Conservation (phyloP, 2,329 filamentous ascomycete species). For the Rutstroemia sp. region DNA sequence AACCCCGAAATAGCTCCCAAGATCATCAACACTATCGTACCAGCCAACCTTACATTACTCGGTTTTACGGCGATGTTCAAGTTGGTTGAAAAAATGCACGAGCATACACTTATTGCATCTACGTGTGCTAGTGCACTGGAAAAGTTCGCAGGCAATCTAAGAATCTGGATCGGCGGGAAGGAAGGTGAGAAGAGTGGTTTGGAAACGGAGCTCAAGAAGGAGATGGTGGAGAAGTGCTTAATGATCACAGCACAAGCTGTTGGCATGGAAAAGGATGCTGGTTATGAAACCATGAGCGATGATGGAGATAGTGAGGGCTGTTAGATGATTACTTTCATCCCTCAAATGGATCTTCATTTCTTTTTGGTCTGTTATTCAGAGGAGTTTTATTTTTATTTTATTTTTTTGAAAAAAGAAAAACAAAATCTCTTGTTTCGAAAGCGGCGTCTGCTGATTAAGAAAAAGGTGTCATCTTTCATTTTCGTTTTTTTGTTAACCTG, state of each 20-base stretch:
- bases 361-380: too few species aligned
- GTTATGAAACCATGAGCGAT: constrained; percentile 52
- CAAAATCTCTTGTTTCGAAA: too few species aligned
- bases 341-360: too few species aligned
- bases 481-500: too few species aligned
- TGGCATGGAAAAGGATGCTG: constrained; percentile 54
- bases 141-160: constrained; percentile 47
- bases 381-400: too few species aligned
- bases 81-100: constrained; percentile 46
- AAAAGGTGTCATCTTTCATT: too few species aligned
- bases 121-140: constrained; percentile 45
- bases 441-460: too few species aligned
- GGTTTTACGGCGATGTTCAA: constrained; percentile 53
- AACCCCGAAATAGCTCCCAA: constrained; percentile 38
- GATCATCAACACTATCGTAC: constrained; percentile 43
- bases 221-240: constrained; percentile 49
- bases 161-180: constrained; percentile 53
- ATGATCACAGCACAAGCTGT: constrained; percentile 48
- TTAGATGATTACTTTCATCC: constrained; percentile 11
- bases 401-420: too few species aligned
- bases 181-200: constrained; percentile 45
- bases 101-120: constrained; percentile 40
- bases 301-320: constrained; percentile 24
- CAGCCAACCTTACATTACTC: constrained; percentile 40
- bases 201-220: constrained; percentile 42